Evolutionary conservation across 2,329 filamentous ascomycete species (phyloP).

Genomic region (Cladosporium sp.): DNA sequence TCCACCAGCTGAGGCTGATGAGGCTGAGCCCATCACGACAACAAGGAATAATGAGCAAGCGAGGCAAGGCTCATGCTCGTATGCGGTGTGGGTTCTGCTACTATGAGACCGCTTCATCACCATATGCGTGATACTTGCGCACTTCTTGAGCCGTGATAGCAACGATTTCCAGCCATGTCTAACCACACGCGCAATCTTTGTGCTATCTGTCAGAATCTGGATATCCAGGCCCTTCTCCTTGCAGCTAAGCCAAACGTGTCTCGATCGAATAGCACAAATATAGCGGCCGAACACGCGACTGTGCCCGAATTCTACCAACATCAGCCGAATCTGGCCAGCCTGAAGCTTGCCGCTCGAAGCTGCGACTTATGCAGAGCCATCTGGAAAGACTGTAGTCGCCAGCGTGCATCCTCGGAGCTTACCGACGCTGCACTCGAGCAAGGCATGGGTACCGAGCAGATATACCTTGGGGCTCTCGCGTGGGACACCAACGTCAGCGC

Average conservation of each 20-base stretch:
- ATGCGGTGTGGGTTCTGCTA: not conserved
- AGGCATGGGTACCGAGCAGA: not conserved
- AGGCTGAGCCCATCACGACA: not conserved
- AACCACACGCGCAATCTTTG: not conserved
- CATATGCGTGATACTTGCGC: not conserved
- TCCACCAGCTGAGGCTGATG: not conserved
- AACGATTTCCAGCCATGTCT: not conserved
- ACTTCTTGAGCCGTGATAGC: not conserved
- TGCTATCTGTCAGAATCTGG: not conserved
- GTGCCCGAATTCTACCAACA: conserved; percentile 11
- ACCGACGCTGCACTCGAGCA: not conserved
- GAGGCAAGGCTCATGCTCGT: not conserved
- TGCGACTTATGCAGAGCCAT: conserved; percentile 19
- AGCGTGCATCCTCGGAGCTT: conserved; percentile 1
- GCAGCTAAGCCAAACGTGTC: not conserved
- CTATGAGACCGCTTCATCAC: not conserved
- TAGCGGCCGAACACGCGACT: not conserved
- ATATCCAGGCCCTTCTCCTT: not conserved
- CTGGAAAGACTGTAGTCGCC: conserved; percentile 14
- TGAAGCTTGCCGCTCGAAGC: not conserved
- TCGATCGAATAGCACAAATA: not conserved
- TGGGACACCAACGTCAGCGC: not conserved
- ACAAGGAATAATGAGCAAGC: not conserved
- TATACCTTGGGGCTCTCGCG: not conserved
- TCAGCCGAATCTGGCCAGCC: conserved; percentile 4